Percentiles rank a stretch among this genome's conserved stretches.
Conservation (phyloP, 257 asterid species). For the Solanum paucissectum region DNA sequence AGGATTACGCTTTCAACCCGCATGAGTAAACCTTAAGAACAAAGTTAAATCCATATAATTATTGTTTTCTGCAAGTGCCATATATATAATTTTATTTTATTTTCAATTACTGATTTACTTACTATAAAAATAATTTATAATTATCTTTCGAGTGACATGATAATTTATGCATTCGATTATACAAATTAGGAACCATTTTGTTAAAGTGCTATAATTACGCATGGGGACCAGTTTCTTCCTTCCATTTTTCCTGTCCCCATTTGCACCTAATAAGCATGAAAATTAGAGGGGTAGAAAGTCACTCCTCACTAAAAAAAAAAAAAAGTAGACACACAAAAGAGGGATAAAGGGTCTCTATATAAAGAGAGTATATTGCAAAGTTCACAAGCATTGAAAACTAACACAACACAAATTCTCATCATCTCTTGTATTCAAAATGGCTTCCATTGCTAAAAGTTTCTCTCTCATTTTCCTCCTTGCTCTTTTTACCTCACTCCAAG, state of each 20-base stretch:
- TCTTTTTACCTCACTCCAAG: constrained; percentile 21
- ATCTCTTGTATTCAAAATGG: constrained; percentile 25
- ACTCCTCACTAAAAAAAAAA: neutral
- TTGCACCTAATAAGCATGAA: constrained; percentile 37
- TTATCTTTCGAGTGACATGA: neutral
- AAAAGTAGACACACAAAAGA: neutral
- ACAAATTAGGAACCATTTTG: neutral
- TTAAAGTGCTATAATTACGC: constrained; percentile 2
- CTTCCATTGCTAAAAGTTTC: constrained; percentile 27
- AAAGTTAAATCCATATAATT: neutral
- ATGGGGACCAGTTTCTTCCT: constrained; percentile 22
- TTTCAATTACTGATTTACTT: neutral
- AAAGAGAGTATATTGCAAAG: constrained; percentile 13
- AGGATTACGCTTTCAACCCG: neutral
- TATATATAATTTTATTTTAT: neutral
- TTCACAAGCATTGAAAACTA: neutral
- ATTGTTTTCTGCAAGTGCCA: neutral
- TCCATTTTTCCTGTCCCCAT: constrained; percentile 19
- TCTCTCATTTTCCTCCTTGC: constrained; percentile 40
- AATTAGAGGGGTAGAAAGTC: neutral
- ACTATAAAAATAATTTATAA: neutral
- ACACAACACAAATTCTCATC: neutral
- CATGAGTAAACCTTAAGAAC: neutral
- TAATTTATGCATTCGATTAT: neutral
- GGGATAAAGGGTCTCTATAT: constrained; percentile 27